phyloP scores from a whole-genome alignment of 164 flowering plant species.

The Aristolochia fimbriata region DNA sequence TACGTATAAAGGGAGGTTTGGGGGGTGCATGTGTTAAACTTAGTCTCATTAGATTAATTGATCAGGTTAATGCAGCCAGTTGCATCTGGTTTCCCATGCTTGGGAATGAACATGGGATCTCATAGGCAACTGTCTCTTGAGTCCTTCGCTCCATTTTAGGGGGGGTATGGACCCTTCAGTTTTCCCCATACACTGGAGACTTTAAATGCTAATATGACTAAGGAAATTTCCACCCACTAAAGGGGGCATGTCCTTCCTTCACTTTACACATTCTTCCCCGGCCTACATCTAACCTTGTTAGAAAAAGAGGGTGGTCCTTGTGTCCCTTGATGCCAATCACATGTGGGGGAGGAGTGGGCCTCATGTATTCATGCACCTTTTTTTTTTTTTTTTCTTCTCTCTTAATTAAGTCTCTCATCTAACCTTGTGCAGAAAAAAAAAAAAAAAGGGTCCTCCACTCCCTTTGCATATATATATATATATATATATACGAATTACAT shows the following conservation, averaged over 20 bases:
- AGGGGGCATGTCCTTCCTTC: conserved; percentile 4
- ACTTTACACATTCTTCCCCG: conserved; percentile 1
- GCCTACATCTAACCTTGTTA: neutral
- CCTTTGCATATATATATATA: too few species aligned
- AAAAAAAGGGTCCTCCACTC: too few species aligned
- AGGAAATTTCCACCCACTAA: conserved; percentile 4
- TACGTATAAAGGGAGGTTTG: too few species aligned
- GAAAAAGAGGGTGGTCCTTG: neutral
- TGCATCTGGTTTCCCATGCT: neutral
- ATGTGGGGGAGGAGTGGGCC: conserved; percentile 3
- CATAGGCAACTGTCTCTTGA: conserved; percentile 4
- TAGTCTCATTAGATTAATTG: too few species aligned
- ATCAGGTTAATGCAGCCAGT: too few species aligned
- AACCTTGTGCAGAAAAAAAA: neutral
- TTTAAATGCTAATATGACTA: conserved; percentile 9
- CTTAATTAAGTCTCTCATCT: conserved; percentile 3
- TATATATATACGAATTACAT: too few species aligned
- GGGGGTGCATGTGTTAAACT: too few species aligned
- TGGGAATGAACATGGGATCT: conserved; percentile 8
- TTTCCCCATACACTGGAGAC: conserved; percentile 10
- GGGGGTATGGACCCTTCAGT: conserved; percentile 5
- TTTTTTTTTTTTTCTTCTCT: neutral
- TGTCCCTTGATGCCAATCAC: neutral
- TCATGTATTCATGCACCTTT: conserved; percentile 7
- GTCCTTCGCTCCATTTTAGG: conserved; percentile 7